Evolutionary conservation across 495 filamentous ascomycete genomes (phyloP).

Genomic region (Hypomontagnella monticulosa): DNA sequence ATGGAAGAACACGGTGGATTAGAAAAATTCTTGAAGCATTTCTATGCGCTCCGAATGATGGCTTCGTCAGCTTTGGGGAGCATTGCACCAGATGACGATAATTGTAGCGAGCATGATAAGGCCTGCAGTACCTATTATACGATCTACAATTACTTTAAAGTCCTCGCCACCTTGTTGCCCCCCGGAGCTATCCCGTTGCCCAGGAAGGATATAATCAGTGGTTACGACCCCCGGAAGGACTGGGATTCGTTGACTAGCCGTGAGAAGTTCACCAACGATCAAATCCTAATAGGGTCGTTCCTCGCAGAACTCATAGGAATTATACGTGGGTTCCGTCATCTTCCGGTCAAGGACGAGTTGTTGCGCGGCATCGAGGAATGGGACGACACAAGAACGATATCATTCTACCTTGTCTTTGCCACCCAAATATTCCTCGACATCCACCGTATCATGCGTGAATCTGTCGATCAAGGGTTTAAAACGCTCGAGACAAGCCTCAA

Average conservation of each 20-base stretch:
- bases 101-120: conserved; percentile 48
- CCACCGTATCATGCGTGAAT: conserved; percentile 43
- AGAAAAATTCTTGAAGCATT: conserved; percentile 33
- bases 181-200: conserved; percentile 38
- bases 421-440: conserved; percentile 54
- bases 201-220: conserved; percentile 44
- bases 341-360: conserved; percentile 51
- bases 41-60: no score
- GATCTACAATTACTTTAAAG: conserved; percentile 37
- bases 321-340: conserved; percentile 7
- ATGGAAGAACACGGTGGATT: conserved; percentile 41
- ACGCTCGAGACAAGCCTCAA: conserved; percentile 29
- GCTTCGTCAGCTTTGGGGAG: no score
- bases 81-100: conserved; percentile 46
- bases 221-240: conserved; percentile 45
- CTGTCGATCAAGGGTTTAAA: conserved; percentile 19
- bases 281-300: conserved; percentile 43
- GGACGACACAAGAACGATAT: conserved; percentile 29
- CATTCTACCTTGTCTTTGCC: conserved; percentile 51
- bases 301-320: conserved; percentile 46
- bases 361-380: conserved; percentile 47
- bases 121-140: conserved; percentile 36
- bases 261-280: conserved; percentile 48
- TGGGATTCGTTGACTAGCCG: conserved; percentile 40
- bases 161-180: conserved; percentile 31